Evolutionary conservation across 2,329 filamentous ascomycete genomes (phyloP), one percentile per base, ranked within the genome.

Genomic region (Hawksworthiomyces lignivorus): DNA sequence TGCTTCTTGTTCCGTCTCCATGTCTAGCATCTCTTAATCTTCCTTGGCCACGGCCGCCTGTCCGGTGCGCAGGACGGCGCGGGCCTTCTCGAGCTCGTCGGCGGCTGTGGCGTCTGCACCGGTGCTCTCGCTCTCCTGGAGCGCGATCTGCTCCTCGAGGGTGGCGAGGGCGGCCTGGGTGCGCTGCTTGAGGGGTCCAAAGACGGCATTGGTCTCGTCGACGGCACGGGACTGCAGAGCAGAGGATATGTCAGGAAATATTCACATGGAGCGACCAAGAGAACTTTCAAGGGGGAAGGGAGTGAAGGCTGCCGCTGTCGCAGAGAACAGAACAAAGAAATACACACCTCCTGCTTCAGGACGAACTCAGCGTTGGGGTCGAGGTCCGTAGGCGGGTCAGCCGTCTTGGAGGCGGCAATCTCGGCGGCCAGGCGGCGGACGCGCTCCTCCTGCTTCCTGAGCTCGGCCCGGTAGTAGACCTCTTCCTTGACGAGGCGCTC

Each of bases 401-500:
- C 61, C 6, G 21, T 24, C 31, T 69, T 60, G n/a, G n/a, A n/a
- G n/a, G n/a, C n/a, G n/a, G n/a, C n/a, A 24, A 77, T 60, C 52
- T 84, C 78, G 33, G 71, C 68, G 59, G 81, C 72, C 15, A 94
- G 72, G 59, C 80, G 77, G 60, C 75, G 67, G 50, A 94, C 75
- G 43, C 84, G 77, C 47, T 75, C 73, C 53, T 85, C 73, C 60
- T 97, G 89, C 50, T 82, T 71, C 49, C 75, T 69, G 17, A 89
- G 74, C 62, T 98, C 92, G 58, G 84, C 84, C 70, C 89, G 84
- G 67, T 98, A 97, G 54, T 82, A 90, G 29, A 75, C 70, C 62
- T 96, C 87, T 63, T 98, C 92, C 64, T 94, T 96, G 51, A 95
- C 77, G 36, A 97, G 77, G 45, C 92, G 87, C 54, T 76, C 72